Evolutionary conservation across 306 rosid species (phyloP), one percentile per base, ranked within the genome.

Genomic region (Glycine latifolia): DNA sequence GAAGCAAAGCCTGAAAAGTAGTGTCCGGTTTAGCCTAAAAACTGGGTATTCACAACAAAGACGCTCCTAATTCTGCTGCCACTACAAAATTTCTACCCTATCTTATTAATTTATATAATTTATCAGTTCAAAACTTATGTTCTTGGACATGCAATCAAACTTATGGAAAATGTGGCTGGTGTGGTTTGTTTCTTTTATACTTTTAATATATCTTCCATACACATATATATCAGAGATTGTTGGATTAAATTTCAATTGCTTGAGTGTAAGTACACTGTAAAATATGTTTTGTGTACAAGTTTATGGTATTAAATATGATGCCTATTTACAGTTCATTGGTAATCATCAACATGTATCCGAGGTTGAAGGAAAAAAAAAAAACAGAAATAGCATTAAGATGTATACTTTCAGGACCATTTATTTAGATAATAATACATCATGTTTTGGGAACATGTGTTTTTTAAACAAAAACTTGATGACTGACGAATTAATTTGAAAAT

Each of bases 131-230:
- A 60, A 52, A 12, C 46, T 44, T 43, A 3, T 43, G 43, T 58
- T 16, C n/a, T 0, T 59, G 56, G 26, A 75, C 43, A 74, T 39
- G 67, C 9, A 58, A 73, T 54, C 3, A 1, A 73, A 54, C 67
- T 16, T 74, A 17, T 74, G 67, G 20, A 56, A 55, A 41, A 55
- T 58, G 52, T 67, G 73, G 39, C n/a, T 55, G 17, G 5, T 39
- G 17, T 55, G 78, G 17, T 55, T 55, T 73, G 15, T 73, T 39
- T 16, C 17, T 9, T 39, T 46, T 17, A n/a, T 68, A 46, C 8
- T 55, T 56, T 3, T 3, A 10, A 48, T 47, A 20, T 56, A 20
- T 20, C 3, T 56, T 55, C 37, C 41, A 6, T 16, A 0, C 15
- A 10, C 54, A 69, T 8, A 46, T 39, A n/a, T n/a, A n/a, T 20